phyloP scores from a whole-genome alignment of 1,284 basidiomycete species.

The Sanghuangporus weigelae region DNA sequence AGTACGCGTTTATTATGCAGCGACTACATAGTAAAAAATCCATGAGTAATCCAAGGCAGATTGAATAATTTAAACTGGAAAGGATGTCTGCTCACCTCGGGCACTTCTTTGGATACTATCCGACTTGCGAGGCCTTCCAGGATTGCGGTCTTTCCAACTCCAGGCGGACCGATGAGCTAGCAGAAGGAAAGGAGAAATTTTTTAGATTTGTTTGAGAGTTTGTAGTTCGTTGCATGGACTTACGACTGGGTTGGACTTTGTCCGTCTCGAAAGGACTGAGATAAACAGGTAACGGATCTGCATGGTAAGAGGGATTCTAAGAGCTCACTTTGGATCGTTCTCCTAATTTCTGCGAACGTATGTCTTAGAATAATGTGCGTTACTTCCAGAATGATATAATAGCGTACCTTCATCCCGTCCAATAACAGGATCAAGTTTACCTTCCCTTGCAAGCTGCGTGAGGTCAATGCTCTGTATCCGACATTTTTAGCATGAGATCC shows the following conservation, averaged over 20 bases:
- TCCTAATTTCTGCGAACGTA: slow-evolving; percentile 63
- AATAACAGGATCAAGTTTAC: slow-evolving; percentile 88
- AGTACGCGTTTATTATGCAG: slow-evolving; percentile 80
- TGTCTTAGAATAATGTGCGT: not conserved
- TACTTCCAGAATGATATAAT: slow-evolving; percentile 4
- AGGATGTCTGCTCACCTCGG: slow-evolving; percentile 53
- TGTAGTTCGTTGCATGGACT: slow-evolving; percentile 17
- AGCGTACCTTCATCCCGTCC: slow-evolving; percentile 74
- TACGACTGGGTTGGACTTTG: slow-evolving; percentile 87
- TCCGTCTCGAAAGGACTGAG: slow-evolving; percentile 69
- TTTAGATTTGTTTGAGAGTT: not conserved
- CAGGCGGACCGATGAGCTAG: slow-evolving; percentile 74
- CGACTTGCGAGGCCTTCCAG: slow-evolving; percentile 87
- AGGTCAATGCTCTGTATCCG: slow-evolving; percentile 67
- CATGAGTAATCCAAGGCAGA: not conserved
- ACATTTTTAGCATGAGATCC: not conserved
- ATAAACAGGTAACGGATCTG: not conserved
- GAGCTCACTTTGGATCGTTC: slow-evolving; percentile 80
- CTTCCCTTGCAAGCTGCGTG: slow-evolving; percentile 76
- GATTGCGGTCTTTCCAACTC: slow-evolving; percentile 91
- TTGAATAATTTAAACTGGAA: not conserved
- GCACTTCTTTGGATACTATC: slow-evolving; percentile 88
- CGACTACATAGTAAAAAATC: slow-evolving; percentile 40
- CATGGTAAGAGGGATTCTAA: slow-evolving; percentile 16
- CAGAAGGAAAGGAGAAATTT: not conserved